phyloP scores from a whole-genome alignment of 345 rosid genomes.

The Acer saccharum region DNA sequence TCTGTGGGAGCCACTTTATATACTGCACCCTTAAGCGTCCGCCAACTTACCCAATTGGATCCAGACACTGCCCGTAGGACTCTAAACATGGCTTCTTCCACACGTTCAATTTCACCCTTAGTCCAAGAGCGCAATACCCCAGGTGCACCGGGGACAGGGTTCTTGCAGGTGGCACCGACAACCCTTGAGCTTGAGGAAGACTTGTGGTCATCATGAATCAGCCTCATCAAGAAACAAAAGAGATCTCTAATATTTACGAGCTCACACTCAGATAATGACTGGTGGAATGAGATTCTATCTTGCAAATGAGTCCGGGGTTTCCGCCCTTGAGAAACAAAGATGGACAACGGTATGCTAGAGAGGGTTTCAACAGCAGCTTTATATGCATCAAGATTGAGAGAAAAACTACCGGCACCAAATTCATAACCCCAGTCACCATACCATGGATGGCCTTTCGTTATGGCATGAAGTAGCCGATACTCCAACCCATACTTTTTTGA shows the following conservation, averaged over 20 bases:
- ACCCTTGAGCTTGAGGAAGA: slow-evolving; percentile 33
- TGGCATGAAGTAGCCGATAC: slow-evolving; percentile 63
- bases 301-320: slow-evolving; percentile 40
- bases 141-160: slow-evolving; percentile 15
- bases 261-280: slow-evolving; percentile 48
- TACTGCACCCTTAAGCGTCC: slow-evolving; percentile 62
- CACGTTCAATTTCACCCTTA: slow-evolving; percentile 44
- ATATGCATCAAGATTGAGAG: slow-evolving; percentile 50
- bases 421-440: slow-evolving; percentile 80
- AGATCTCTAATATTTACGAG: slow-evolving; percentile 60
- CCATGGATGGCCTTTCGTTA: slow-evolving; percentile 61
- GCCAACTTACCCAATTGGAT: slow-evolving; percentile 62
- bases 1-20: slow-evolving; percentile 52
- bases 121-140: slow-evolving; percentile 42
- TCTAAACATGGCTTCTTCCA: slow-evolving; percentile 59
- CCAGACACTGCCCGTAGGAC: slow-evolving; percentile 64
- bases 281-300: slow-evolving; percentile 44
- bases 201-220: slow-evolving; percentile 47
- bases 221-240: slow-evolving; percentile 44
- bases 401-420: slow-evolving; percentile 70
- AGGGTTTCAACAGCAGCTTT: slow-evolving; percentile 53
- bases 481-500: slow-evolving; percentile 65
- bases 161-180: slow-evolving; percentile 32
- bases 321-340: slow-evolving; percentile 36
- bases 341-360: slow-evolving; percentile 42